Percentiles rank a stretch among this genome's conserved stretches.
These are phyloP conservation scores for Ailanthus altissimus DNA, from an alignment of 345 rosid genomes.

Conservation along the genomic window DNA sequence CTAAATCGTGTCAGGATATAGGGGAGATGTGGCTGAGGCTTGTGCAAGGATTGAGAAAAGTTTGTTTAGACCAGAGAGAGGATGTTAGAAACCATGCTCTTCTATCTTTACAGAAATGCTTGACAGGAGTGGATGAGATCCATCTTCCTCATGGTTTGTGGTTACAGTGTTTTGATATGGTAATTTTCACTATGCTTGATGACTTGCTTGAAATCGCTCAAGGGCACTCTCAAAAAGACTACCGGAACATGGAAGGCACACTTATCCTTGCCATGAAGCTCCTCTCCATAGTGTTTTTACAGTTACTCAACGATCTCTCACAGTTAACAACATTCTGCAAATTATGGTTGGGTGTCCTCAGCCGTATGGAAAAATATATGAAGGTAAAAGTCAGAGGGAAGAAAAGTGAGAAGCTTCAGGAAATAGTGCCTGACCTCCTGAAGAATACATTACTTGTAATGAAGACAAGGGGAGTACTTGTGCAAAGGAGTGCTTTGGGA, in stretches of 20 bases:
- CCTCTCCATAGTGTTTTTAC: conserved; percentile 73
- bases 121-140: conserved; percentile 76
- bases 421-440: conserved; percentile 78
- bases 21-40: conserved; percentile 99
- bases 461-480: conserved; percentile 81
- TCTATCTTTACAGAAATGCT: conserved; percentile 79
- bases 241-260: conserved; percentile 92
- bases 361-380: conserved; percentile 90
- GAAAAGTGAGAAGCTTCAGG: conserved; percentile 93
- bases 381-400: conserved; percentile 86
- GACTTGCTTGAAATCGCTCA: conserved; percentile 93
- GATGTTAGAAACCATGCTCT: conserved; percentile 94
- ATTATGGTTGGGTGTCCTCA: conserved; percentile 88
- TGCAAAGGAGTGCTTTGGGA: conserved; percentile 83
- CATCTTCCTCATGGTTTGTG: conserved; percentile 68
- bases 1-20: conserved; percentile 69
- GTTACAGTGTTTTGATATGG: conserved; percentile 85
- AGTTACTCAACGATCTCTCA: conserved; percentile 66
- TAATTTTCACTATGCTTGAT: conserved; percentile 88
- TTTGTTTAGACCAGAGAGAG: conserved; percentile 98
- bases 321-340: conserved; percentile 88
- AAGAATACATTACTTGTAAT: conserved; percentile 79
- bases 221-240: conserved; percentile 91
- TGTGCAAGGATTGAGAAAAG: conserved; percentile 93
- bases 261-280: conserved; percentile 77